These are phyloP conservation scores for Penicillium mononematosum DNA, from an alignment of 495 filamentous ascomycete genomes.

Conservation along the genomic window DNA sequence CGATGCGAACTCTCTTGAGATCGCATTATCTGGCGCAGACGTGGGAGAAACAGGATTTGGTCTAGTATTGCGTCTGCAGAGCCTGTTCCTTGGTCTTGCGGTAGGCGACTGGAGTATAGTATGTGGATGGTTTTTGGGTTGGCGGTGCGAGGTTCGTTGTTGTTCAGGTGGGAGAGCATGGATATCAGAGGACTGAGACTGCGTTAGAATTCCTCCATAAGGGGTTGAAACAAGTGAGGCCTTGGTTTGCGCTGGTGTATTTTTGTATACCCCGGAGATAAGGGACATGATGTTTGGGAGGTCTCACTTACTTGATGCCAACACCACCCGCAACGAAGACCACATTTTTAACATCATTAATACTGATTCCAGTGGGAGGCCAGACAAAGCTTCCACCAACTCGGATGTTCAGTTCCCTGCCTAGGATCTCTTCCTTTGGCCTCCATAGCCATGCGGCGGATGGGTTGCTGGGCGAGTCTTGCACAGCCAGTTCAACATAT, in stretches of 20 bases:
- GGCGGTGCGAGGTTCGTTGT: conserved; percentile 22
- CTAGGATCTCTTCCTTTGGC: conserved; percentile 51
- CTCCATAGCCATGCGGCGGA: conserved; percentile 77
- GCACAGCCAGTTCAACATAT: conserved; percentile 74
- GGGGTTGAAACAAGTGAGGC: background rate
- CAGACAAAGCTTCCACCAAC: conserved; percentile 81
- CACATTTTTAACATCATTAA: conserved; percentile 47
- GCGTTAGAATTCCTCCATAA: background rate
- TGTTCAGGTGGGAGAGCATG: conserved; percentile 48
- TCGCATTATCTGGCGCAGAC: conserved; percentile 44
- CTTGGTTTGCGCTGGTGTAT: background rate
- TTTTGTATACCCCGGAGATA: background rate
- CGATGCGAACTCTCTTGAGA: conserved; percentile 30
- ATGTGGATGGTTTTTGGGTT: conserved; percentile 35
- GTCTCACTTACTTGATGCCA: conserved; percentile 64
- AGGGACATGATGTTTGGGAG: background rate
- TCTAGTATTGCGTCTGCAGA: conserved; percentile 51
- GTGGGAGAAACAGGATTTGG: conserved; percentile 60
- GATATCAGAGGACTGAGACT: conserved; percentile 56
- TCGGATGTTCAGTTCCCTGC: conserved; percentile 58
- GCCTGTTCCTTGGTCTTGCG: conserved; percentile 16
- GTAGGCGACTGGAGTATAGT: conserved; percentile 46
- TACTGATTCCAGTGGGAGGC: conserved; percentile 55
- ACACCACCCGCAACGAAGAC: conserved; percentile 82
- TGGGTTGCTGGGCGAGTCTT: conserved; percentile 62